Percentiles rank a stretch among this genome's conserved stretches.
Conservation (phyloP, 2,329 filamentous ascomycete species). For the Ustulina deusta region DNA sequence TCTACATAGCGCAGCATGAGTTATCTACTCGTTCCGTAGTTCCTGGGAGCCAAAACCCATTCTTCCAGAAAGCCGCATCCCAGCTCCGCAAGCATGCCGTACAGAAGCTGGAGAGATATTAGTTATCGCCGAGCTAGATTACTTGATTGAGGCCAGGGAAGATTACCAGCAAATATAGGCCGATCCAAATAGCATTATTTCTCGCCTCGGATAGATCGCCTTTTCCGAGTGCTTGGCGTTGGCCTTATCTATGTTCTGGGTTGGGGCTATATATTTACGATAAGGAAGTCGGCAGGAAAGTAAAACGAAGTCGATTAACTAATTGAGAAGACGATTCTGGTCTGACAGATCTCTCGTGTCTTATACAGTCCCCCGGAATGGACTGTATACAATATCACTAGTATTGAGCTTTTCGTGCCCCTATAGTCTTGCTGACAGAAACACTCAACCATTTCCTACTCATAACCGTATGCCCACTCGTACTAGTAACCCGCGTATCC, state of each 20-base stretch:
- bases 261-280: conserved; percentile 1
- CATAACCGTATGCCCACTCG: not conserved
- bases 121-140: too few species aligned
- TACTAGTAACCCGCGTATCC: not conserved
- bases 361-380: not conserved
- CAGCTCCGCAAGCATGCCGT: too few species aligned
- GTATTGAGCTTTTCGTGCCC: not conserved
- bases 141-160: too few species aligned
- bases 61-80: too few species aligned
- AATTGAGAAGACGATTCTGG: not conserved
- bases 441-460: not conserved
- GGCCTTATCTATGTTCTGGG: not conserved
- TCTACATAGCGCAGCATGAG: too few species aligned
- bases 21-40: too few species aligned
- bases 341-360: not conserved
- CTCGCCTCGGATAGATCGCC: not conserved
- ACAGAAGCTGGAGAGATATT: too few species aligned
- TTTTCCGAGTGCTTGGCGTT: not conserved
- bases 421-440: conserved; percentile 6
- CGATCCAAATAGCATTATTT: not conserved
- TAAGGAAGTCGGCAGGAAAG: conserved; percentile 4
- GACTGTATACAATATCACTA: conserved; percentile 8
- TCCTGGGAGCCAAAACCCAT: too few species aligned
- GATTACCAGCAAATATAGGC: too few species aligned
- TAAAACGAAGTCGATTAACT: not conserved